A percentile compares a stretch with the other conserved stretches of the same genome.
These are phyloP conservation scores for Cadophora sp. DNA, from an alignment of 2,329 filamentous ascomycete genomes.

Conservation along the genomic window DNA sequence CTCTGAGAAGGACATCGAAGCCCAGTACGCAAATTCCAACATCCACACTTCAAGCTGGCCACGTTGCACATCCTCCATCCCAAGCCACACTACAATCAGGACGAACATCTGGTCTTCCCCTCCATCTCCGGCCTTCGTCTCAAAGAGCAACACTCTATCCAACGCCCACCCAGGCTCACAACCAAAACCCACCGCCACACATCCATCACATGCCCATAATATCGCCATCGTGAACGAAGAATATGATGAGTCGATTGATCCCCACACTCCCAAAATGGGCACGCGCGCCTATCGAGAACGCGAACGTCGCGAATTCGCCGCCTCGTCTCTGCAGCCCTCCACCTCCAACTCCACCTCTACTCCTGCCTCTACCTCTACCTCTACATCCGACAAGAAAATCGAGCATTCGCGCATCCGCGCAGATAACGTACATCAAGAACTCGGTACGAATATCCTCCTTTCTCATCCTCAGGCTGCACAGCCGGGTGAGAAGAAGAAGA, in stretches of 20 bases:
- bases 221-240: conserved; percentile 10
- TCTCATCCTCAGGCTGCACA: neutral
- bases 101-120: conserved; percentile 24
- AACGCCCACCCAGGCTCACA: neutral
- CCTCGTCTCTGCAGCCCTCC: neutral
- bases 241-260: conserved; percentile 12
- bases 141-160: too few species aligned
- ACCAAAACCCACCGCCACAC: too few species aligned
- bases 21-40: neutral
- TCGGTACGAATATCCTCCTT: conserved; percentile 3
- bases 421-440: conserved; percentile 8
- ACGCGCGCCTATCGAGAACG: conserved; percentile 38
- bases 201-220: too few species aligned
- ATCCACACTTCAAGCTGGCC: neutral
- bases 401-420: conserved; percentile 2
- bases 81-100: neutral
- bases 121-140: neutral
- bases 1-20: conserved; percentile 22
- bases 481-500: neutral
- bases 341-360: neutral
- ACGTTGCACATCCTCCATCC: conserved; percentile 2
- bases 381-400: neutral
- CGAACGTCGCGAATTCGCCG: conserved; percentile 27
- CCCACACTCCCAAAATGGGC: conserved; percentile 31
- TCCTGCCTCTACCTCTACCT: neutral